Base-by-base conservation (phyloP, 768 basidiomycete species). In the Phylloporus sp. region DNA sequence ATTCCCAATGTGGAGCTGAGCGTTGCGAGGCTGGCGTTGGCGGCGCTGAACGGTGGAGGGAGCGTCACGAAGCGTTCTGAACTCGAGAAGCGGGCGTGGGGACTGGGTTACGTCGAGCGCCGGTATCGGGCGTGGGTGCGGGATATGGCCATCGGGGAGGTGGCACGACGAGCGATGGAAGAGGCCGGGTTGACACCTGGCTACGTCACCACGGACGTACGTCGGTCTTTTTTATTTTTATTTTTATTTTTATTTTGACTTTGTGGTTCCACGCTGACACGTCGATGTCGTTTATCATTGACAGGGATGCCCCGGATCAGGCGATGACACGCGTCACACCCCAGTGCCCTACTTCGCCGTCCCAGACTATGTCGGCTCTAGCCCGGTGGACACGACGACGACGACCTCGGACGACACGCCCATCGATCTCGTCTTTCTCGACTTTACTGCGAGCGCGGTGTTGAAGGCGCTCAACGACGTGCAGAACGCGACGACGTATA, bases 381-480 rank as follows among this genome's bases (percentile, higher is more conserved):
- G 70, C 22, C 60, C 77, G 3, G 82, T 85, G 3, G 59, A 69
- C 20, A 73, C 80, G 13, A 49, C 77, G n/a, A n/a, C n/a, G n/a
- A n/a, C n/a, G n/a, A n/a, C n/a, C n/a, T n/a, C n/a, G 0, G 69
- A 69, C 43, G 69, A 73, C 43, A 71, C 78, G 0, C 68, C 68
- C 0, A 72, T 91, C 50, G 89, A 91, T 55, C 74, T 91, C 18
- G 81, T 90, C 27, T 91, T 90, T 61, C 72, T 84, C 38, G 71
- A 82, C 61, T 90, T 88, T 63, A 80, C 89, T 58, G 68, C 74
- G 57, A 44, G 56, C 6, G 68, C 77, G 50, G 57, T 86, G 22
- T 50, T 87, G 48, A 32, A 52, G 5, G 74, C 78, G 22, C 59
- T 89, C 42, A 90, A 90, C 55, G 28, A 39, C 2, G 58, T 82